A percentile compares a stretch with the other conserved stretches of the same genome.
phyloP scores from a whole-genome alignment of 306 rosid species.

The Pterocarpus santalinus region DNA sequence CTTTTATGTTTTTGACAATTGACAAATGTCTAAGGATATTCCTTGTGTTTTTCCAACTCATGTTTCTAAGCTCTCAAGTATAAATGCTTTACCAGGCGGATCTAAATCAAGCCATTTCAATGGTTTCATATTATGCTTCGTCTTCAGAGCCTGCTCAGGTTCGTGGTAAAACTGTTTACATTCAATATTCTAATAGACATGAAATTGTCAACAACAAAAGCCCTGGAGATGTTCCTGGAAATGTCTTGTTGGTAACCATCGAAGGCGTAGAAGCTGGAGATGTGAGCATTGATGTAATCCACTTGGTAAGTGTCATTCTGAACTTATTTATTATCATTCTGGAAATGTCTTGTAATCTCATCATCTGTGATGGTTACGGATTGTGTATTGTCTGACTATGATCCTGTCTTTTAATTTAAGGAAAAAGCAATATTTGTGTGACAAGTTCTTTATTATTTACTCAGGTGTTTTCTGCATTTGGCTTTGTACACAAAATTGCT shows the following conservation, averaged over 20 bases:
- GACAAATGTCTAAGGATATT: background rate
- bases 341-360: conserved; percentile 20
- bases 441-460: conserved; percentile 37
- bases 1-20: background rate
- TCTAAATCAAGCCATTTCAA: conserved; percentile 88
- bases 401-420: background rate
- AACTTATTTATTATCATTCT: conserved; percentile 73
- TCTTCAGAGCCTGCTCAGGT: conserved; percentile 94
- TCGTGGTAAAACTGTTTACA: conserved; percentile 91
- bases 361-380: background rate
- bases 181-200: conserved; percentile 91
- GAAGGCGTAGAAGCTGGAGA: conserved; percentile 97
- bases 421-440: background rate
- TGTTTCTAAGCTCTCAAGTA: conserved; percentile 27
- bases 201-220: conserved; percentile 95
- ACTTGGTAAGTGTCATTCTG: conserved; percentile 92
- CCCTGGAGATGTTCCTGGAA: conserved; percentile 96
- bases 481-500: conserved; percentile 92
- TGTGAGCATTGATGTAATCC: conserved; percentile 95
- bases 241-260: conserved; percentile 87
- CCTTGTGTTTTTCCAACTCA: conserved; percentile 4
- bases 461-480: conserved; percentile 93
- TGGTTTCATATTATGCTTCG: conserved; percentile 94
- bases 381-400: background rate
- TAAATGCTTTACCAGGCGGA: conserved; percentile 66